Base-by-base conservation (phyloP, 495 filamentous ascomycete genomes). In the Xylaria scruposa region DNA sequence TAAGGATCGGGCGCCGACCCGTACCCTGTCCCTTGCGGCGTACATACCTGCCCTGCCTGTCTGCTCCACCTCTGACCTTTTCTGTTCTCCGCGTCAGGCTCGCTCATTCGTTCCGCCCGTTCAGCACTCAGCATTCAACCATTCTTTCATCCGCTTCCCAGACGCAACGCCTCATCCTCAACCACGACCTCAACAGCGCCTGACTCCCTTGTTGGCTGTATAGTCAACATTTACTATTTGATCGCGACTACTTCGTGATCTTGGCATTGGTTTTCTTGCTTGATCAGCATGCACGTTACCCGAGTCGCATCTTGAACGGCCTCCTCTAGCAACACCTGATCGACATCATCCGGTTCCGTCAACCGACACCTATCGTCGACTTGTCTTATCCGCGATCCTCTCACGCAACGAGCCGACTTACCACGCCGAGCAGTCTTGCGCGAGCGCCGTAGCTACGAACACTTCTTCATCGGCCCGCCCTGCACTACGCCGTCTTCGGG, bases 121-220 rank as follows among this genome's bases (percentile, higher is more conserved):
- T 21, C 33, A 60, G 58, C 58, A 10, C 38, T 21, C 19, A 60
- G 58, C 44, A 58, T 40, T 58, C 67, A 59, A 33, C 53, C 67
- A 40, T 68, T 68, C 67, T 68, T 60, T 68, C 67, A 46, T 68
- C 66, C 36, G 26, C 59, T 26, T 24, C 36, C 47, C 53, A 59
- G 21, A 59, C 66, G 17, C 51, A 46, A 46, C 40, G 54, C 36
- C 67, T 60, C 53, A 33, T 19, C 40, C 59, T 40, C 59, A 40
- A 61, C 59, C 33, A 38, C 64, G 47, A 54, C 49, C 65, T 26
- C 47, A 44, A 3, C 42, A 31, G 26, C 40, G 9, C 46, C 67
- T 12, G 53, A 10, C 53, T 24, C 29, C 67, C 19, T 49, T 29
- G 38, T 36, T 42, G 38, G 9, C 24, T 17, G 15, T 12, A 42